A percentile compares a stretch with the other conserved stretches of the same genome.
Conservation (phyloP, 306 rosid species). For the Malus sylvestris region DNA sequence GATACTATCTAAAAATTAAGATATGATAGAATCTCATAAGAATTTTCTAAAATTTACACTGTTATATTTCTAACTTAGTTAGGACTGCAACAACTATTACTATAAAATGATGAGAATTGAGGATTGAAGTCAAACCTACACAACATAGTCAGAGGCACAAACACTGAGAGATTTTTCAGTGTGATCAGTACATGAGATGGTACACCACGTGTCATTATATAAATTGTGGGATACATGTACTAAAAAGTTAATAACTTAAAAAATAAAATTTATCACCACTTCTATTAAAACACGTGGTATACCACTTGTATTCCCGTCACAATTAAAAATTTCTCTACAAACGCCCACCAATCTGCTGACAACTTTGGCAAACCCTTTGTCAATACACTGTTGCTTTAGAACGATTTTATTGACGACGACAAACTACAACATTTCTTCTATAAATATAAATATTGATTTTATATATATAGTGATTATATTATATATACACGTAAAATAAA, state of each 20-base stretch:
- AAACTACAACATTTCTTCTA: constrained; percentile 27
- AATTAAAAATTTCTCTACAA: neutral
- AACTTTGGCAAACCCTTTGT: neutral
- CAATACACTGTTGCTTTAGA: constrained; percentile 4
- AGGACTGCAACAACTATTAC: too few species aligned
- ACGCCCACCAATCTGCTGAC: neutral
- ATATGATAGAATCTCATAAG: too few species aligned
- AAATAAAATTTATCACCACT: too few species aligned
- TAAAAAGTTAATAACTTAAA: too few species aligned
- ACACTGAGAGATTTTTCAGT: too few species aligned
- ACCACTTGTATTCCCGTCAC: fast-evolving
- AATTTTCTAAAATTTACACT: fast-evolving
- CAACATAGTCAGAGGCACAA: neutral
- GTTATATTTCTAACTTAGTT: too few species aligned
- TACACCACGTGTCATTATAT: fast-evolving
- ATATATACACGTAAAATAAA: neutral
- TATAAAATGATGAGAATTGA: too few species aligned
- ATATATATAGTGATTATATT: too few species aligned
- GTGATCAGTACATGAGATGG: too few species aligned
- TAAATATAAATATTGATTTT: neutral
- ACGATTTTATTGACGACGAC: constrained; percentile 2
- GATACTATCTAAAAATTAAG: too few species aligned
- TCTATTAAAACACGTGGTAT: too few species aligned
- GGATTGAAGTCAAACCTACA: neutral
- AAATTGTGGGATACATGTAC: too few species aligned